Evolutionary conservation across 306 rosid genomes (phyloP), one percentile per base, ranked within the genome.

Genomic region (Cicer arietinum): DNA sequence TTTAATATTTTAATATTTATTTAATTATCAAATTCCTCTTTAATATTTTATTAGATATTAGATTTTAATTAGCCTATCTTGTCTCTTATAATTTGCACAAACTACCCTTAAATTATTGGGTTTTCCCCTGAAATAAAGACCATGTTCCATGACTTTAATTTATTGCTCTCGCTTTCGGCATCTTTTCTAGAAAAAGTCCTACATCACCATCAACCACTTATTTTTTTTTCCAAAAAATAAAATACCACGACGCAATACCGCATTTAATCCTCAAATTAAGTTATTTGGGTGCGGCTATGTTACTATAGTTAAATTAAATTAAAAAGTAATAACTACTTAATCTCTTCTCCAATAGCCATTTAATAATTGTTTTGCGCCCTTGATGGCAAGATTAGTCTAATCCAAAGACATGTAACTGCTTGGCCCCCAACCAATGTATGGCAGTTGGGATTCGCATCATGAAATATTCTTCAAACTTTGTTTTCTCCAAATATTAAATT

Each of bases 361-460:
- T 69, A 79, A 74, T 69, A 74, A 78, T 74, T 44, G 60, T 53
- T 77, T 77, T 74, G 74, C 79, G n/a, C 73, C 80, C 65, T 77
- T 74, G 18, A 84, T 74, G 79, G 63, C 17, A 67, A 71, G 85
- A 79, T 83, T 83, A 83, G 82, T 80, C 77, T 89, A 85, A 83
- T 83, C 88, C 78, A 62, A 83, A 50, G 74, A 74, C 37, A 20
- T 50, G 77, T 75, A 57, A 80, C 74, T 40, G 79, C 60, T 45
- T 59, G 75, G 48, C 74, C 79, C 80, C 73, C 81, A 84, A 78
- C 78, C 83, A 80, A 51, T 70, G 79, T 74, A 80, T 82, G 87
- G 71, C 84, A 52, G 74, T 82, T 77, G 87, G 89, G 84, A 80
- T 79, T 69, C 73, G 82, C 75, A 81, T 86, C 71, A 58, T 67